phyloP scores from a whole-genome alignment of 345 rosid genomes.

The Toxicodendron radicans region DNA sequence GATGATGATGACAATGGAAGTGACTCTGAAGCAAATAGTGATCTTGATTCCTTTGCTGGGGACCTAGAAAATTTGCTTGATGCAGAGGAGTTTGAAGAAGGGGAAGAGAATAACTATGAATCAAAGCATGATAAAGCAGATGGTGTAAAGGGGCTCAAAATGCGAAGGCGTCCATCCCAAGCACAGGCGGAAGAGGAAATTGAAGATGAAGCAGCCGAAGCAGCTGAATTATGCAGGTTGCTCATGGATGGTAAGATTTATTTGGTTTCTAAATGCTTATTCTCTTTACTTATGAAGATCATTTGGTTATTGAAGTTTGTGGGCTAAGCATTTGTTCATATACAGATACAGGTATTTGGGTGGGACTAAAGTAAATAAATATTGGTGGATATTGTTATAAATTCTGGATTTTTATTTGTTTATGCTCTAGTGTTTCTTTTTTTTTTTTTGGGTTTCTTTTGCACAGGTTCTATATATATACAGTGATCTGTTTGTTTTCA shows the following conservation, averaged over 20 bases:
- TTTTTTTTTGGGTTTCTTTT: too few species aligned
- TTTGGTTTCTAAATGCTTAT: constrained; percentile 8
- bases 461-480: too few species aligned
- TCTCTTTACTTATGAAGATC: constrained; percentile 3
- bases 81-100: constrained; percentile 89
- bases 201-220: constrained; percentile 98
- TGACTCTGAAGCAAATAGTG: constrained; percentile 93
- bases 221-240: constrained; percentile 81
- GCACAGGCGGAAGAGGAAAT: constrained; percentile 87
- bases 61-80: constrained; percentile 97
- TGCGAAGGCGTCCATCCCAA: constrained; percentile 77
- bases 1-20: constrained; percentile 88
- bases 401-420: too few species aligned
- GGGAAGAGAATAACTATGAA: constrained; percentile 61
- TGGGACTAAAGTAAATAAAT: not conserved
- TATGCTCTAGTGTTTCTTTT: too few species aligned
- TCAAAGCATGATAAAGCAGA: constrained; percentile 69
- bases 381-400: not conserved
- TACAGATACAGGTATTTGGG: not conserved
- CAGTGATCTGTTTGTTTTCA: not conserved
- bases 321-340: not conserved
- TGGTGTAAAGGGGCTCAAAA: constrained; percentile 86
- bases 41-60: constrained; percentile 97
- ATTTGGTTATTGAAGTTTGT: not conserved
- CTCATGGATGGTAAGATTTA: constrained; percentile 86